phyloP scores from a whole-genome alignment of 768 basidiomycete genomes.

The Grammothele lineata region DNA sequence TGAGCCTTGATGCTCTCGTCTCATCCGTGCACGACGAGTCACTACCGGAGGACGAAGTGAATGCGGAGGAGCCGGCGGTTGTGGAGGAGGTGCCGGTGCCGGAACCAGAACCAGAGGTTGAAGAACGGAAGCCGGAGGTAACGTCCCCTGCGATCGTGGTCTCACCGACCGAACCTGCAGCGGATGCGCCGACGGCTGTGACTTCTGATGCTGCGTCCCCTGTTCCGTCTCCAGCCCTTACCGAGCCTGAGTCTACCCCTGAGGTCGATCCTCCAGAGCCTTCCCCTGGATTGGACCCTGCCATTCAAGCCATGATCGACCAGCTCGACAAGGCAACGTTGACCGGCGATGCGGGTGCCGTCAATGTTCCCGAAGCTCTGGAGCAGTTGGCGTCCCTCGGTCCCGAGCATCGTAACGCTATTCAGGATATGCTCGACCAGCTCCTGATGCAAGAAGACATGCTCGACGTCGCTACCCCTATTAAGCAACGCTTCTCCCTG shows the following conservation, averaged over 20 bases:
- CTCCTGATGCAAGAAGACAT: conserved; percentile 9
- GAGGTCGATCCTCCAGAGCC: not conserved
- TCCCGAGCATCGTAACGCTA: conserved; percentile 4
- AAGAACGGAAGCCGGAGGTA: not conserved
- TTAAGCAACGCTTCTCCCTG: conserved; percentile 15
- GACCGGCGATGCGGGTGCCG: conserved; percentile 7
- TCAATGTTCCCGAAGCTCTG: conserved; percentile 5
- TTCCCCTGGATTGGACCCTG: conserved; percentile 2
- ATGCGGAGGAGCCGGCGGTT: not conserved
- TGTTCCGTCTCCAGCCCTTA: not conserved
- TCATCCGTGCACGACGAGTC: not conserved
- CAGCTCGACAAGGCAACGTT: conserved; percentile 10
- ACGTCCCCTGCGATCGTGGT: not conserved
- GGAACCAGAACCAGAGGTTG: not conserved
- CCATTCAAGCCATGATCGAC: conserved; percentile 9
- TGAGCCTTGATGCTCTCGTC: not conserved
- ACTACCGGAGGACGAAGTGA: not conserved
- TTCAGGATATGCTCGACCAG: conserved; percentile 15
- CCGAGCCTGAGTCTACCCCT: not conserved
- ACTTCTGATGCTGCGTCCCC: not conserved
- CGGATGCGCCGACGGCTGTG: not conserved
- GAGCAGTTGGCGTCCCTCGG: conserved; percentile 1
- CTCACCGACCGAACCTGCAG: conserved; percentile 1
- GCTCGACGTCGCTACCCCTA: conserved; percentile 13
- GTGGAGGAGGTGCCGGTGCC: not conserved